Base-by-base conservation (phyloP, 768 basidiomycete genomes). In the Cubamyces sp. region DNA sequence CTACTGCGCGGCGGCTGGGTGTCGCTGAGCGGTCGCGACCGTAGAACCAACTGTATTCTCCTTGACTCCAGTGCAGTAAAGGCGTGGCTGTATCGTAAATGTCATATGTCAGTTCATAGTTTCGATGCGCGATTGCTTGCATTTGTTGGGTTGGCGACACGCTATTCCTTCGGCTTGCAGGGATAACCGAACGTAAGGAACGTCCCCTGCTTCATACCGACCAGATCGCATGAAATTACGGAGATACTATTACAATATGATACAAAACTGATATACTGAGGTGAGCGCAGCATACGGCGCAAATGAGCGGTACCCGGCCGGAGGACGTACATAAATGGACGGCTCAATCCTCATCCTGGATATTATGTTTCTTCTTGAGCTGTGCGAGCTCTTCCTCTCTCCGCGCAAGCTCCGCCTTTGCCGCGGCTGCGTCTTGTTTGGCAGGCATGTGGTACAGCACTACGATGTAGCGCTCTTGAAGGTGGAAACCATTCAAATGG, bases 401-500 rank as follows among this genome's bases (percentile, higher is more conserved):
- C 68, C 87, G 86, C 15, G 93, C 92, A 54, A 98, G 77, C 68
- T 98, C 96, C 21, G 93, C 92, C 72, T 97, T 97, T 15, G 91
- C 90, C 7, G 93, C 90, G 1, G 94, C 93, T 1, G 94, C 94
- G 69, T 96, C 94, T 70, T 96, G 94, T 75, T 95, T 93, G n/a
- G 94, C 89, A 40, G 95, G 94, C 88, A 98, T 96, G 73, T 98
- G 96, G 71, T 96, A 98, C 28, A 98, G 79, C 9, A 98, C 96
- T 60, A 99, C 96, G 55, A 99, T 96, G 76, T 98, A 99, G 25
- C 96, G 90, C 76, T 97, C 96, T 78, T 95, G 94, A 61, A 99
- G 75, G 78, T 99, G 96, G 79, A 99, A 99, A 47, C 96, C 96
- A 69, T 98, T 98, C 71, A 98, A 75, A 75, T 97, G 95, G 72